phyloP scores from a whole-genome alignment of 1,139 yeast species.

The Geotrichum candidum region DNA sequence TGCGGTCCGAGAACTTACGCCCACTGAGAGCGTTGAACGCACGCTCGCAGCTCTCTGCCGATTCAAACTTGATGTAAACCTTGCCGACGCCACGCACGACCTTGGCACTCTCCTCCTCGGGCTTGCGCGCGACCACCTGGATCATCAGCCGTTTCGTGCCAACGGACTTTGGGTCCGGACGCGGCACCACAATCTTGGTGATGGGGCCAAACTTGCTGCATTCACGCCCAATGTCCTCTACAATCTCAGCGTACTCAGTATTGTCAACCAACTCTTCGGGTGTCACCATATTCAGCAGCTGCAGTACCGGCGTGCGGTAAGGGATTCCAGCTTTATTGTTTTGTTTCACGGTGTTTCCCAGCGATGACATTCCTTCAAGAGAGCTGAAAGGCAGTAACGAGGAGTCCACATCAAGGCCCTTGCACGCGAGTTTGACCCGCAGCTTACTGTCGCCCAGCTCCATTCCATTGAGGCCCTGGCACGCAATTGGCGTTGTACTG shows the following conservation, averaged over 20 bases:
- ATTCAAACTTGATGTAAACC: conserved; percentile 59
- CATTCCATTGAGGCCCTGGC: conserved; percentile 32
- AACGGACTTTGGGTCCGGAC: conserved; percentile 50
- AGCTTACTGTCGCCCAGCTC: conserved; percentile 33
- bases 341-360: conserved; percentile 17
- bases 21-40: conserved; percentile 68
- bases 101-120: neutral
- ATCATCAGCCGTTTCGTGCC: conserved; percentile 20
- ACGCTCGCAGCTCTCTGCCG: conserved; percentile 45
- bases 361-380: conserved; percentile 25
- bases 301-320: conserved; percentile 46
- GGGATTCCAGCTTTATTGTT: conserved; percentile 12
- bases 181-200: conserved; percentile 54
- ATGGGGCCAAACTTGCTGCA: conserved; percentile 52
- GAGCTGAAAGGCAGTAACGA: conserved; percentile 25
- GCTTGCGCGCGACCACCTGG: conserved; percentile 29
- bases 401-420: conserved; percentile 30
- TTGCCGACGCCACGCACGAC: conserved; percentile 62
- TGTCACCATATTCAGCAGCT: conserved; percentile 59
- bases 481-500: conserved; percentile 29
- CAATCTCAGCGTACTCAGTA: conserved; percentile 44
- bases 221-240: conserved; percentile 49
- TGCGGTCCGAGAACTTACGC: conserved; percentile 59
- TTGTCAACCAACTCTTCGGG: conserved; percentile 58
- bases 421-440: conserved; percentile 34